Percentiles rank a stretch among this genome's conserved stretches.
phyloP scores from a whole-genome alignment of 306 rosid genomes.

The Mimosa pudica region DNA sequence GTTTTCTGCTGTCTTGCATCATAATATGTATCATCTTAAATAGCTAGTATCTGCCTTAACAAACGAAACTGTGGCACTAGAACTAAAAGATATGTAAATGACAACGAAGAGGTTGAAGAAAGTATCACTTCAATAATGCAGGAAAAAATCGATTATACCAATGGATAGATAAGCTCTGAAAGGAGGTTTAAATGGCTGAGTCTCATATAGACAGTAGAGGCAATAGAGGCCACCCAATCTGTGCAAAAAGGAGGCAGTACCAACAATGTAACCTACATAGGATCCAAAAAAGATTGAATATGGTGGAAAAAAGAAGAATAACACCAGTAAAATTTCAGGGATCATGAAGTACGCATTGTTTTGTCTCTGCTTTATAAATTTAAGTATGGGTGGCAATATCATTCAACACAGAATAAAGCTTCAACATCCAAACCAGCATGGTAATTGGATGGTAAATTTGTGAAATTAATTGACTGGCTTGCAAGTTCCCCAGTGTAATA shows the following conservation, averaged over 20 bases:
- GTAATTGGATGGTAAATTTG: neutral
- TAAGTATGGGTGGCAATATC: neutral
- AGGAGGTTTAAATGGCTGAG: slow-evolving; percentile 81
- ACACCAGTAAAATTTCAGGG: slow-evolving; percentile 17
- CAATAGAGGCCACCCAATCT: slow-evolving; percentile 81
- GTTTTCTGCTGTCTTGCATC: slow-evolving; percentile 9
- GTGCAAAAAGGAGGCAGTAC: slow-evolving; percentile 52
- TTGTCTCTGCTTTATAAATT: slow-evolving; percentile 14
- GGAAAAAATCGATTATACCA: slow-evolving; percentile 49
- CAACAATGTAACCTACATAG: slow-evolving; percentile 64
- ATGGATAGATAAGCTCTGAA: slow-evolving; percentile 76
- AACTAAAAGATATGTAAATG: neutral
- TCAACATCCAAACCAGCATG: slow-evolving; percentile 18
- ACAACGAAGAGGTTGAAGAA: slow-evolving; percentile 1
- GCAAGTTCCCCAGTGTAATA: slow-evolving; percentile 9
- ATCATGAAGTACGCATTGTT: neutral
- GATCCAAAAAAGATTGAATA: slow-evolving; percentile 25
- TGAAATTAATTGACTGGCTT: slow-evolving; percentile 17
- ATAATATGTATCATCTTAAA: neutral
- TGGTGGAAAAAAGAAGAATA: slow-evolving; percentile 2
- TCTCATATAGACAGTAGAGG: slow-evolving; percentile 84
- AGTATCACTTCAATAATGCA: slow-evolving; percentile 5
- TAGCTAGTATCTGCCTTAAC: neutral
- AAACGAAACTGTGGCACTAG: slow-evolving; percentile 8
- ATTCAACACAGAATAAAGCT: slow-evolving; percentile 29